Percentiles rank a stretch among this genome's conserved stretches.
Evolutionary conservation across 116 monocot species (phyloP).

Genomic region (Cymodocea nodosa): DNA sequence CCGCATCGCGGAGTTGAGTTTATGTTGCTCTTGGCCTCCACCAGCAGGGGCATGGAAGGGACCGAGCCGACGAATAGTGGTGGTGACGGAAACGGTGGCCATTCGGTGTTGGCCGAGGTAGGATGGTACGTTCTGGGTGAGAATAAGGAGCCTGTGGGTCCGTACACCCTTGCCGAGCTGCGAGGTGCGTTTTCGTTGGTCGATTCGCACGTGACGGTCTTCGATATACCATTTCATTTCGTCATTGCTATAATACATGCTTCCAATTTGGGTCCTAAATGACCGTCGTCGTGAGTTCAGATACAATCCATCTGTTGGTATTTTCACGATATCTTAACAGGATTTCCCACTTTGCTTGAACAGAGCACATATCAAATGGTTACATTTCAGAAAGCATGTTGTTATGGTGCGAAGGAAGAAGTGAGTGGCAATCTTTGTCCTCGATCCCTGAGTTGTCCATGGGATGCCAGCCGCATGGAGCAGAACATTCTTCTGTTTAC

Average conservation of each 20-base stretch:
- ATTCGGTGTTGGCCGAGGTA: slow-evolving; percentile 15
- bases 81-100: not conserved
- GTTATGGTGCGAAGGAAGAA: slow-evolving; percentile 78
- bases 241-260: too few relatives aligned
- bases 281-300: not conserved
- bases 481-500: slow-evolving; percentile 25
- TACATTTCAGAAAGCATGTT: slow-evolving; percentile 54
- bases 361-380: slow-evolving; percentile 78
- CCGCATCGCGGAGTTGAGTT: not conserved
- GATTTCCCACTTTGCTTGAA: slow-evolving; percentile 10
- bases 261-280: too few relatives aligned
- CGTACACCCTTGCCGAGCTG: slow-evolving; percentile 66
- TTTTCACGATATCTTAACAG: too few relatives aligned
- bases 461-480: slow-evolving; percentile 8
- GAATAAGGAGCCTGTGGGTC: slow-evolving; percentile 65
- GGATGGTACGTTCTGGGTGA: slow-evolving; percentile 78
- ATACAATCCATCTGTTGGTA: not conserved
- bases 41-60: slow-evolving; percentile 5
- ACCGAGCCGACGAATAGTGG: not conserved
- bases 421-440: slow-evolving; percentile 75
- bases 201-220: too few relatives aligned
- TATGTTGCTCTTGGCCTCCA: not conserved
- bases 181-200: slow-evolving; percentile 31
- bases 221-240: too few relatives aligned
- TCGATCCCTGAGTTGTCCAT: slow-evolving; percentile 49